Evolutionary conservation across 768 basidiomycete genomes (phyloP).

Genomic region (Mycena vitilis): DNA sequence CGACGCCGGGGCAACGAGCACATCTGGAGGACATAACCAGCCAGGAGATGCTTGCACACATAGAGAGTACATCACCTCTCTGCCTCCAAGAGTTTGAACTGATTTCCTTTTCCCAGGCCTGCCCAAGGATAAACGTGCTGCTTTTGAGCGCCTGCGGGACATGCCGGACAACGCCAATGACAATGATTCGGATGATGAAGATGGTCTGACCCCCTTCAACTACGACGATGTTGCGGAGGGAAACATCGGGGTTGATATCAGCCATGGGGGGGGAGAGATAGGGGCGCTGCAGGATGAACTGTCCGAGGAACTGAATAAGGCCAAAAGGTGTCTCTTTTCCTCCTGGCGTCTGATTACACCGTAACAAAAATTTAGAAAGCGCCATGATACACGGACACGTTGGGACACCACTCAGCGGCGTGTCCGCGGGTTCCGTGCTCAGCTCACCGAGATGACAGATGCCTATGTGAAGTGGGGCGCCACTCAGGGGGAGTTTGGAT

Average conservation of each 20-base stretch:
- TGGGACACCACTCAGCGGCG: neutral
- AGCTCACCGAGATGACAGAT: neutral
- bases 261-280: neutral
- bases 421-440: neutral
- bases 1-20: too few species aligned
- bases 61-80: too few species aligned
- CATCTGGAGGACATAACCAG: too few species aligned
- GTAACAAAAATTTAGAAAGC: neutral
- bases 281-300: neutral
- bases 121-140: too few species aligned
- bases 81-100: too few species aligned
- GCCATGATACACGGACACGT: neutral
- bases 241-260: neutral
- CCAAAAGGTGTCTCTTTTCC: neutral
- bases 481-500: neutral
- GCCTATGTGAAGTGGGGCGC: conserved; percentile 7
- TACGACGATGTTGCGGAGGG: too few species aligned
- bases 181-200: too few species aligned
- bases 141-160: too few species aligned
- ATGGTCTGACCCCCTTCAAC: too few species aligned
- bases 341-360: neutral
- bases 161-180: too few species aligned
- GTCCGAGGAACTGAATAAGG: neutral
- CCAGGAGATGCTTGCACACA: too few species aligned
- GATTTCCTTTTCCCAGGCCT: too few species aligned